Evolutionary conservation across 345 rosid species (phyloP).

Genomic region (Linum lewisii): DNA sequence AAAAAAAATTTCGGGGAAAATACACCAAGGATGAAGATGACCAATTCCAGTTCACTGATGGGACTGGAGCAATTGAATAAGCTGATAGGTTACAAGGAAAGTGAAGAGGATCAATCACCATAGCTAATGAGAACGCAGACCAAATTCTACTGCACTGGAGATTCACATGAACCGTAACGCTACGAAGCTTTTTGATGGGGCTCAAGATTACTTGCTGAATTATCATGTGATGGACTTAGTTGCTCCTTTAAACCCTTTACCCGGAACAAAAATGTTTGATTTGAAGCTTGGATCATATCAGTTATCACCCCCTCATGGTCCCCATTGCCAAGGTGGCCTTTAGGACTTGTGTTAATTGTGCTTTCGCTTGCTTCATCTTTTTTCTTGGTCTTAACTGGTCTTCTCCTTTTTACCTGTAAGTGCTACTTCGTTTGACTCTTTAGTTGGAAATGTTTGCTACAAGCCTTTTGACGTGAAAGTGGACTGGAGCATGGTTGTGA

Average conservation of each 20-base stretch:
- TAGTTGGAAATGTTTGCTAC: slow-evolving; percentile 71
- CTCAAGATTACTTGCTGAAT: slow-evolving; percentile 64
- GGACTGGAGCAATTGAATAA: slow-evolving; percentile 83
- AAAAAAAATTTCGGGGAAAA: slow-evolving; percentile 37
- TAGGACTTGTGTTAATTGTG: background rate
- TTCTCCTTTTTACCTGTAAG: slow-evolving; percentile 40
- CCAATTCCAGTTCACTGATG: slow-evolving; percentile 60
- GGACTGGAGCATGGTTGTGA: slow-evolving; percentile 92
- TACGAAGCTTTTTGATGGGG: slow-evolving; percentile 71
- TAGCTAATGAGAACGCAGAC: slow-evolving; percentile 48
- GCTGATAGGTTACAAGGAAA: slow-evolving; percentile 86
- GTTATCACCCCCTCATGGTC: slow-evolving; percentile 88
- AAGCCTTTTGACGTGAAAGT: slow-evolving; percentile 92
- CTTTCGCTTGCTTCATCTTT: slow-evolving; percentile 6
- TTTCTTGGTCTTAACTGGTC: background rate
- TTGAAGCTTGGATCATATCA: slow-evolving; percentile 76
- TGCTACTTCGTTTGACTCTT: slow-evolving; percentile 63
- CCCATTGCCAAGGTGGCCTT: slow-evolving; percentile 77
- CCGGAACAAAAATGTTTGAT: slow-evolving; percentile 84
- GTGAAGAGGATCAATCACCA: slow-evolving; percentile 41
- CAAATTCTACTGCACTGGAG: slow-evolving; percentile 61
- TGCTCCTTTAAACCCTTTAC: slow-evolving; percentile 75
- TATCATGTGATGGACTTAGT: slow-evolving; percentile 74
- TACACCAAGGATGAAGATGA: slow-evolving; percentile 62
- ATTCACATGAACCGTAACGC: slow-evolving; percentile 91